phyloP scores from a whole-genome alignment of 441 rosid species.

The Theobroma grandiflorum region DNA sequence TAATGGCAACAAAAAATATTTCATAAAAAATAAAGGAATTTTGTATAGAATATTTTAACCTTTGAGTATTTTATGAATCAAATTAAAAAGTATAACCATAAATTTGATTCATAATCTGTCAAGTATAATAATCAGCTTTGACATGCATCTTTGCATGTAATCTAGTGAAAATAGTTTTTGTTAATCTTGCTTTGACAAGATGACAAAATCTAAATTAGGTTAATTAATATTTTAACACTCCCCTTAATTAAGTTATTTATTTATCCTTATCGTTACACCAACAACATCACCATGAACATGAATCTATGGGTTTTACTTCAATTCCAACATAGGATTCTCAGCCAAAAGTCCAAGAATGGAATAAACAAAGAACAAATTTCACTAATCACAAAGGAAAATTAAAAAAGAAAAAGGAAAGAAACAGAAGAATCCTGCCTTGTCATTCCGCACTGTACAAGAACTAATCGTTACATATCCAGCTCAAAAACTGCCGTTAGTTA shows the following conservation, averaged over 20 bases:
- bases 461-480: conserved; percentile 42
- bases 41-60: no score
- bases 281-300: background rate
- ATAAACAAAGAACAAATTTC: background rate
- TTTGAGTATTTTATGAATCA: no score
- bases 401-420: background rate
- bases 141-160: no score
- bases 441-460: conserved; percentile 62
- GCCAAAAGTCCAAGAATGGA: background rate
- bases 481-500: conserved; percentile 49
- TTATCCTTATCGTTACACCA: background rate
- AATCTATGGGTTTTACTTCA: background rate
- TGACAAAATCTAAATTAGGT: background rate
- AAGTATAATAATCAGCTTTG: no score
- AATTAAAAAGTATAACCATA: no score
- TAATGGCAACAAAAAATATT: no score
- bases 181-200: background rate
- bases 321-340: conserved; percentile 30
- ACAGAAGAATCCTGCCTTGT: conserved; percentile 12
- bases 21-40: no score
- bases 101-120: no score
- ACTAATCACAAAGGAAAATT: conserved; percentile 3
- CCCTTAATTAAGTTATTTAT: no score
- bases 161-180: background rate
- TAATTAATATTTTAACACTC: background rate